Base-by-base conservation (phyloP, 768 basidiomycete genomes). In the Clavaria fumosa region DNA sequence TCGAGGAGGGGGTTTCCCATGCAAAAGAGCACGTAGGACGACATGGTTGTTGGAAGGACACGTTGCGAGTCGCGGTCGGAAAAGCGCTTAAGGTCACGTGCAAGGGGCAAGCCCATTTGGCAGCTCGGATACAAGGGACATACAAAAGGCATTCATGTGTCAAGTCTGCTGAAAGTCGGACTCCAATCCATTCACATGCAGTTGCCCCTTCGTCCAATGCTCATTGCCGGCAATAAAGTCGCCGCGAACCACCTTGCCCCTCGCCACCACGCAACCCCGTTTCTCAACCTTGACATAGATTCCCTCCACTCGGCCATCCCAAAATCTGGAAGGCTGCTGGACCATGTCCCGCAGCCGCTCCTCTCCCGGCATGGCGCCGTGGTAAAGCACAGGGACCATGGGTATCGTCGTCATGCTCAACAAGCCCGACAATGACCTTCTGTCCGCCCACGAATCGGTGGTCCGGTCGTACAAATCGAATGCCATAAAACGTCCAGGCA, bases 1-100 rank as follows among this genome's bases (percentile, higher is more conserved):
- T 99, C 91, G 35, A 97, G 79, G 53, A 97, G 69, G 49, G 93
- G 93, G 61, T 96, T 96, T 30, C 93, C 93, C 62, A 97, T 63
- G 63, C 78, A 85, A 62, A 96, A 88, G 32, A 96, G 61, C 31
- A 67, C 55, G 63, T 74, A 79, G 17, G 66, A 57, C 18, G 59
- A 53, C 12, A 62, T 34, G 34, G 74, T 55, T 65, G 69, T 65
- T 27, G 20, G 28, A 40, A 37, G 22, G 14, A 21, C 17, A 38
- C 26, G 9, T 28, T 9, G 14, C 14, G 14, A 28, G 9, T 28
- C 14, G 26, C 9, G 14, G 26, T 28, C 14, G 26, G 14, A 28
- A 28, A 28, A 9, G 9, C 14, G 9, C 14, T 14, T 28, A 28
- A 9, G 26, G 9, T 28, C 14, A 28, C 26, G n/a, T n/a, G n/a